Evolutionary conservation across 345 rosid species (phyloP), one percentile per base, ranked within the genome.

Genomic region (Syzygium aqueum): DNA sequence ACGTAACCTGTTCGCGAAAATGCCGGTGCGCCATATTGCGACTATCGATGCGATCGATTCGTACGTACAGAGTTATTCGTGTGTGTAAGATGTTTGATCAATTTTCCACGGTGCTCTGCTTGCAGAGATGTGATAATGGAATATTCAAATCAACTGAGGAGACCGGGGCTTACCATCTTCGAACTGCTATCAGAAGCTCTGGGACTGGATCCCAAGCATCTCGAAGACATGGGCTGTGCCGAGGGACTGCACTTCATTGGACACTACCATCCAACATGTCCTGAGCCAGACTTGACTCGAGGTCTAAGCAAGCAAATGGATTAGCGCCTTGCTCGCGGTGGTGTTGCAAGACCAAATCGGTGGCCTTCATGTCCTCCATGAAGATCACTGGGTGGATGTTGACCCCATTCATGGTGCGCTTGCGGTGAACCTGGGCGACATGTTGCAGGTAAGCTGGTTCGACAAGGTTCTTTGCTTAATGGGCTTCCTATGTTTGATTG

Each of bases 121-220:
- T 49, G 89, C 86, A 92, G 95, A 77, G 91, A 92, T 27, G 85
- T 89, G 84, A 50, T 91, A 84, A 22, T 90, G 7, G 90, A 90
- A 54, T 95, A 90, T 89, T 77, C 91, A 7, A 87, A 87, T 19
- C 86, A 91, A 86, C 87, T 92, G 7, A 86, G 65, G 89, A 87
- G 51, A 53, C 59, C 93, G 50, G 96, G 92, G 56, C 30, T 3
- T 4, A 53, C 19, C 9, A 23, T 91, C 8, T 30, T 89, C 3
- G 30, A 67, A 17, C 54, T 92, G 52, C 23, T 91, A 21, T 91
- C 90, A 1, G 91, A 90, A 51, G 53, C 90, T 23, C 88, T 89
- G 14, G 91, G 92, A 3, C 87, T 90, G 8, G 52, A 51, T 28
- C 22, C 88, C 6, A 78, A 78, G 33, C 86, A 90, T 85, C 61